Percentiles rank a stretch among this genome's conserved stretches.
Evolutionary conservation across 2,329 filamentous ascomycete genomes (phyloP).

Genomic region (Cladosporium sp.): DNA sequence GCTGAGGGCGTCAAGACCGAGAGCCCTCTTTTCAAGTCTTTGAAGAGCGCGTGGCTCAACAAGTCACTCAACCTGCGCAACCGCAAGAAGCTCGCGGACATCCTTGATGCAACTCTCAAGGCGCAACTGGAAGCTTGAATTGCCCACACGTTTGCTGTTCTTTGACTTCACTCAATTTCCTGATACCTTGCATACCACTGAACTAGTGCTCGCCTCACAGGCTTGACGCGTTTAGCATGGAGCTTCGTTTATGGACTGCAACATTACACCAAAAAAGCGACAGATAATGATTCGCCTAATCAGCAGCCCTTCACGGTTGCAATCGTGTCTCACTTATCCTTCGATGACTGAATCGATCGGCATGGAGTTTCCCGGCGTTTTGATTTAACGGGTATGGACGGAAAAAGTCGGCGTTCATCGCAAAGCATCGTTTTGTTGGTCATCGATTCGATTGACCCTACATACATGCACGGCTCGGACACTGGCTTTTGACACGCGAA

Average conservation of each 20-base stretch:
- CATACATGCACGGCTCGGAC: conserved; percentile 1
- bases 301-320: background rate
- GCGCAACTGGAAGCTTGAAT: conserved; percentile 50
- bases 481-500: background rate
- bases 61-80: conserved; percentile 58
- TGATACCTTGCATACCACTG: conserved; percentile 1
- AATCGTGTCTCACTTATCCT: background rate
- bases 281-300: conserved; percentile 10
- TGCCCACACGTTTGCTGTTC: background rate
- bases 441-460: background rate
- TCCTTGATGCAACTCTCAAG: conserved; percentile 55
- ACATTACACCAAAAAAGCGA: background rate
- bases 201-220: conserved; percentile 6
- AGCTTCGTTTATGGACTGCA: background rate
- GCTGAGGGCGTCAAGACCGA: conserved; percentile 47
- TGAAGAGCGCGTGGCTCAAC: conserved; percentile 57
- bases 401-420: conserved; percentile 13
- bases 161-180: background rate
- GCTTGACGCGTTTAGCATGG: conserved; percentile 10
- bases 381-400: background rate
- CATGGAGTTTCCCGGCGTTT: conserved; percentile 14
- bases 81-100: conserved; percentile 57
- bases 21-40: conserved; percentile 51
- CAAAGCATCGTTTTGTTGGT: conserved; percentile 6
- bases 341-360: background rate